Percentiles rank a stretch among this genome's conserved stretches.
phyloP scores from a whole-genome alignment of 129 eudicot genomes.

The Pulicaria dysenterica region DNA sequence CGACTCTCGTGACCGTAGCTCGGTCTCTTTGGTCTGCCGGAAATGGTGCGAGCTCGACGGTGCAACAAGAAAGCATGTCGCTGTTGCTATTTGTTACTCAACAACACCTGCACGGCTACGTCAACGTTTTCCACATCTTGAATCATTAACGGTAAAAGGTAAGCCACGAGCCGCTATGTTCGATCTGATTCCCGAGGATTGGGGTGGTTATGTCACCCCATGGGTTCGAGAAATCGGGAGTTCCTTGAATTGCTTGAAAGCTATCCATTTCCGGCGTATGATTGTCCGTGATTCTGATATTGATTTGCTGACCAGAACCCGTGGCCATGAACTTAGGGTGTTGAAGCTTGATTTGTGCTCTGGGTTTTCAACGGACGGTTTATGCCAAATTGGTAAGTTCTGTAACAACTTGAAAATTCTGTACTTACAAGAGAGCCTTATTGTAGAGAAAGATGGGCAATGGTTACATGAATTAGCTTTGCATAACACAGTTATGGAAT shows the following conservation, averaged over 20 bases:
- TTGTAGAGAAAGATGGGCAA: slow-evolving; percentile 58
- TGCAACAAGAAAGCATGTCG: slow-evolving; percentile 35
- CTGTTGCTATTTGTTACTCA: slow-evolving; percentile 35
- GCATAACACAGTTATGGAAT: slow-evolving; percentile 54
- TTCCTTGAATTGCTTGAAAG: slow-evolving; percentile 27
- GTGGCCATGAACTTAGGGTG: slow-evolving; percentile 34
- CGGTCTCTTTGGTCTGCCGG: slow-evolving; percentile 38
- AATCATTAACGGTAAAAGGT: slow-evolving; percentile 39
- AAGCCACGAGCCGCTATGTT: slow-evolving; percentile 48
- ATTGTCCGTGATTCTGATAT: slow-evolving; percentile 40
- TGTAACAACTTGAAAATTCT: slow-evolving; percentile 48
- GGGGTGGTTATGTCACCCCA: slow-evolving; percentile 40
- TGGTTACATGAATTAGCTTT: slow-evolving; percentile 82
- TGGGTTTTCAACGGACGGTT: slow-evolving; percentile 36
- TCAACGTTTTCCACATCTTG: slow-evolving; percentile 34
- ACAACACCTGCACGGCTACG: slow-evolving; percentile 33
- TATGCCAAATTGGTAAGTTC: slow-evolving; percentile 28
- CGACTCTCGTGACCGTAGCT: slow-evolving; percentile 35
- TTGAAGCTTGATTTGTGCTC: slow-evolving; percentile 42
- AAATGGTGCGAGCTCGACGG: slow-evolving; percentile 46
- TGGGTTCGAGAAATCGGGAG: slow-evolving; percentile 32
- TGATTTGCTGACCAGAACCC: slow-evolving; percentile 19
- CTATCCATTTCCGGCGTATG: slow-evolving; percentile 41
- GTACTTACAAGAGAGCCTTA: slow-evolving; percentile 63
- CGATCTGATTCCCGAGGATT: slow-evolving; percentile 37